Conservation (phyloP, 2,329 filamentous ascomycete genomes). For the Onygenales sp. region DNA sequence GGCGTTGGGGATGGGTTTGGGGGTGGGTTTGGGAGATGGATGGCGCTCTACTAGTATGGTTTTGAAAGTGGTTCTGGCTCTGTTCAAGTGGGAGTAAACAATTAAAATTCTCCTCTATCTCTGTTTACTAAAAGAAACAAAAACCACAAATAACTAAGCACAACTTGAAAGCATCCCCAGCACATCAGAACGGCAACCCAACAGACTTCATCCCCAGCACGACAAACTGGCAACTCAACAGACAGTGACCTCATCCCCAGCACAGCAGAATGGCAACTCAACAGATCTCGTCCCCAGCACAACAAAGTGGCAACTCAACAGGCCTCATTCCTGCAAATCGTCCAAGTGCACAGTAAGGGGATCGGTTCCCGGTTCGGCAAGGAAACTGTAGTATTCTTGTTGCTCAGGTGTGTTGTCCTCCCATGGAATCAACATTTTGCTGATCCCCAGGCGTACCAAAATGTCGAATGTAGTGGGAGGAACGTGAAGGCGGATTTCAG, state of each 20-base stretch:
- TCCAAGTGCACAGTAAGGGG: not conserved
- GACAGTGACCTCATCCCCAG: too few relatives aligned
- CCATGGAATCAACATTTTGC: not conserved
- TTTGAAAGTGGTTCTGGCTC: too few relatives aligned
- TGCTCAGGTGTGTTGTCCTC: not conserved
- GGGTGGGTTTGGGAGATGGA: too few relatives aligned
- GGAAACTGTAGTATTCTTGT: not conserved
- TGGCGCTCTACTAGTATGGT: too few relatives aligned
- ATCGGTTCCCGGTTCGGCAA: not conserved
- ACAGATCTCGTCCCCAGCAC: not conserved
- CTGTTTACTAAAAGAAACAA: too few relatives aligned
- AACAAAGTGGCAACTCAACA: not conserved
- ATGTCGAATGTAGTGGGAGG: not conserved
- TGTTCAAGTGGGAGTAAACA: too few relatives aligned
- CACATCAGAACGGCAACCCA: not conserved
- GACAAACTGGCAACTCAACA: too few relatives aligned
- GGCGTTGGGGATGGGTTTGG: too few relatives aligned
- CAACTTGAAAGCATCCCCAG: too few relatives aligned
- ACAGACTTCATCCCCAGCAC: too few relatives aligned
- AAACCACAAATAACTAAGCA: too few relatives aligned
- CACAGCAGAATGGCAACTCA: not conserved
- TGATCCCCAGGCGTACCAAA: not conserved
- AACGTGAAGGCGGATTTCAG: not conserved
- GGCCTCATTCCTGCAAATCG: not conserved
- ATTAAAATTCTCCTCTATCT: too few relatives aligned